A percentile compares a stretch with the other conserved stretches of the same genome.
Conservation (phyloP, 78 protist species). For the Protostelium mycophagum region DNA sequence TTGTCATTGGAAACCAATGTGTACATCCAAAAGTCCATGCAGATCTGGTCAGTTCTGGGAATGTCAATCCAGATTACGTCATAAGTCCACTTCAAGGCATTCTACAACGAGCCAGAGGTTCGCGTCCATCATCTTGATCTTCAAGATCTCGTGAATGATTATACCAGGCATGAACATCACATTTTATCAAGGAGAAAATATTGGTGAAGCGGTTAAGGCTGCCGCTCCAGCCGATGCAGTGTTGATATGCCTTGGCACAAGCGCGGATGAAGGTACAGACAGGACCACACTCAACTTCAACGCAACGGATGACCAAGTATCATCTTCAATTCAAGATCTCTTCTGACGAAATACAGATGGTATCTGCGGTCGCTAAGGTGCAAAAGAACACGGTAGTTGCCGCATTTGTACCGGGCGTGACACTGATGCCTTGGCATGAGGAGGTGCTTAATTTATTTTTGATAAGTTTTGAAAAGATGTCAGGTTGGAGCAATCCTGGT, state of each 20-base stretch:
- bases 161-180: background rate
- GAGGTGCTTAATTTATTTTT: background rate
- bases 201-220: background rate
- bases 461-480: background rate
- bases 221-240: slow-evolving; percentile 15
- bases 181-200: background rate
- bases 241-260: slow-evolving; percentile 9
- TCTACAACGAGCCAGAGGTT: background rate
- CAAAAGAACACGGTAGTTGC: slow-evolving; percentile 6
- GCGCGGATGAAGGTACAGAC: slow-evolving; percentile 42
- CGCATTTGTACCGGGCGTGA: slow-evolving; percentile 32
- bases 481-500: background rate
- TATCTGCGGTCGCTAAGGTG: slow-evolving; percentile 3
- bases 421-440: slow-evolving; percentile 40
- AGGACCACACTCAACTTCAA: slow-evolving; percentile 13
- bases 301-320: background rate
- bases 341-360: slow-evolving; percentile 6
- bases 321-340: background rate
- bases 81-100: background rate
- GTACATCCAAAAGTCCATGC: background rate
- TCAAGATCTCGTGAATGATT: background rate
- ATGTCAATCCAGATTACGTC: background rate
- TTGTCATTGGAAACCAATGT: background rate
- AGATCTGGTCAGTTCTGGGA: background rate
- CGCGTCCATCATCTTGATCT: too few relatives aligned